These are phyloP conservation scores for Phialemoniopsis sp. DNA, from an alignment of 2,329 filamentous ascomycete species.

Conservation along the genomic window DNA sequence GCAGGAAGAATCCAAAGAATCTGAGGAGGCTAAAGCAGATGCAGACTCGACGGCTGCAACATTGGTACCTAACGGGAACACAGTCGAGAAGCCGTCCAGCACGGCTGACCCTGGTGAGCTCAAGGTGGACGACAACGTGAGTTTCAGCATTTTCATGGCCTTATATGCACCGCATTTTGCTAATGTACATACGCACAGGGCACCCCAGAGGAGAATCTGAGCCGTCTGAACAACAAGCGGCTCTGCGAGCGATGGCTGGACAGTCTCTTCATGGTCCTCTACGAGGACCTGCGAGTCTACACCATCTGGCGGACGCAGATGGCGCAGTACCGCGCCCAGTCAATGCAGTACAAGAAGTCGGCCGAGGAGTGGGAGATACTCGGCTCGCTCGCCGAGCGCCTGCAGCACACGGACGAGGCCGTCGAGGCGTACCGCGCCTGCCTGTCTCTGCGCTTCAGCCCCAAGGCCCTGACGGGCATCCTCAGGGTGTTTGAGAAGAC, in stretches of 20 bases:
- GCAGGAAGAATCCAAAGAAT: slow-evolving; percentile 16
- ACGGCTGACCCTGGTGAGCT: slow-evolving; percentile 73
- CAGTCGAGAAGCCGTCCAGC: slow-evolving; percentile 74
- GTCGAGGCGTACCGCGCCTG: slow-evolving; percentile 91
- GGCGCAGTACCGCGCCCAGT: slow-evolving; percentile 89
- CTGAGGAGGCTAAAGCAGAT: slow-evolving; percentile 14
- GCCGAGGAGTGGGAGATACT: slow-evolving; percentile 98
- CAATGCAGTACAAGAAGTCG: slow-evolving; percentile 93
- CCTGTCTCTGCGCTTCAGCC: slow-evolving; percentile 82
- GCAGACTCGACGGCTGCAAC: slow-evolving; percentile 18
- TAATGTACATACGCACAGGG: slow-evolving; percentile 37
- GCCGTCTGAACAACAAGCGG: slow-evolving; percentile 93
- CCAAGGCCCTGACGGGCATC: slow-evolving; percentile 85
- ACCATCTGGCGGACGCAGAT: slow-evolving; percentile 99
- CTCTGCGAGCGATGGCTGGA: slow-evolving; percentile 97
- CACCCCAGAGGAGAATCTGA: slow-evolving; percentile 68
- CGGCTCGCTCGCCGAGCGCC: slow-evolving; percentile 83
- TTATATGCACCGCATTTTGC: not conserved
- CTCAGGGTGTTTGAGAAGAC: slow-evolving; percentile 71
- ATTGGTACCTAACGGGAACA: slow-evolving; percentile 26
- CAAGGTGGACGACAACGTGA: slow-evolving; percentile 72
- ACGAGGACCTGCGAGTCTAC: slow-evolving; percentile 96
- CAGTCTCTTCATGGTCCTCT: slow-evolving; percentile 98
- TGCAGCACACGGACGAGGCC: slow-evolving; percentile 89
- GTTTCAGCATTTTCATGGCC: too few relatives aligned